Percentiles rank a stretch among this genome's conserved stretches.
Evolutionary conservation across 2,329 filamentous ascomycete genomes (phyloP).

Genomic region (Aspergillus versicolor): DNA sequence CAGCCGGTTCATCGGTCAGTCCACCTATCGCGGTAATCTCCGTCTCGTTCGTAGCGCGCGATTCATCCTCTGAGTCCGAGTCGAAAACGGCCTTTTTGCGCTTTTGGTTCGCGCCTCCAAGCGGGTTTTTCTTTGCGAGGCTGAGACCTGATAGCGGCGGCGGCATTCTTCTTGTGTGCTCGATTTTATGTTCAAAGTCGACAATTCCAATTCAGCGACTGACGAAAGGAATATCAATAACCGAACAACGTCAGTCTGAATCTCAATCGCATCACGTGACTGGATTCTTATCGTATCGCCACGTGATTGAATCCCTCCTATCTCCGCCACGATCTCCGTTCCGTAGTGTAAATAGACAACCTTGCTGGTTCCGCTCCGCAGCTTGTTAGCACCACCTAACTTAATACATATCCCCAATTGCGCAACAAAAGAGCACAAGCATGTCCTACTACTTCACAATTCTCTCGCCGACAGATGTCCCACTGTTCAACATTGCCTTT

Average conservation of each 20-base stretch:
- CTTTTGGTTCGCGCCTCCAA: slow-evolving; percentile 40
- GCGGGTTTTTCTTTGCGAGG: slow-evolving; percentile 37
- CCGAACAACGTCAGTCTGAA: not conserved
- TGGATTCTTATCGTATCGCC: slow-evolving; percentile 13
- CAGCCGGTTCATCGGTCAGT: slow-evolving; percentile 22
- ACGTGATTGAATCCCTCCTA: slow-evolving; percentile 10
- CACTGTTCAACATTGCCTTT: slow-evolving; percentile 95
- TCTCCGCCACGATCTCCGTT: not conserved
- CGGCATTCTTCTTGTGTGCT: slow-evolving; percentile 21
- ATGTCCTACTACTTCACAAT: slow-evolving; percentile 99
- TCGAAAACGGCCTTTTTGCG: slow-evolving; percentile 51
- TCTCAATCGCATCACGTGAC: not conserved
- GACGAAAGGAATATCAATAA: no score
- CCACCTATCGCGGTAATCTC: slow-evolving; percentile 43
- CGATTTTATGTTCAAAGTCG: not conserved
- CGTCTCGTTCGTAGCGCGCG: slow-evolving; percentile 22
- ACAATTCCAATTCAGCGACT: not conserved
- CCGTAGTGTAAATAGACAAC: not conserved
- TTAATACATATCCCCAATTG: not conserved
- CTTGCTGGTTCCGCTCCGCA: not conserved
- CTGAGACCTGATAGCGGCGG: slow-evolving; percentile 44
- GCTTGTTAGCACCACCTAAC: not conserved
- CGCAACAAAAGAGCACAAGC: slow-evolving; percentile 19
- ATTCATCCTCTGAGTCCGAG: slow-evolving; percentile 30
- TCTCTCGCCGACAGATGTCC: slow-evolving; percentile 91